Percentiles rank a stretch among this genome's conserved stretches.
These are phyloP conservation scores for Hypoxylon sp. DNA, from an alignment of 2,329 filamentous ascomycete species.

Conservation along the genomic window DNA sequence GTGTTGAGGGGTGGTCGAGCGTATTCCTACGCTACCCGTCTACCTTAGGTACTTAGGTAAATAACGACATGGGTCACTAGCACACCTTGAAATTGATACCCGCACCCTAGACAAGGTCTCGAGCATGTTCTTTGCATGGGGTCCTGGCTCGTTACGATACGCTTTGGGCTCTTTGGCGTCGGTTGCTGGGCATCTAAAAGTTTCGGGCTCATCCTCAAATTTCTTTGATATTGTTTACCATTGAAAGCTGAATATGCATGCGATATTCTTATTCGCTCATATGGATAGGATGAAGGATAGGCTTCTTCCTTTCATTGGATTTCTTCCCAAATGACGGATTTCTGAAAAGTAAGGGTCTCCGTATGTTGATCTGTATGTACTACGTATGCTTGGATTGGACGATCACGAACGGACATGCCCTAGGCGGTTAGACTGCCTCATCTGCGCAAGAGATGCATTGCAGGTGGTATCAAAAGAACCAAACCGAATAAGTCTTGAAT, in stretches of 20 bases:
- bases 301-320: neutral
- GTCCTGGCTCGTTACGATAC: conserved; percentile 30
- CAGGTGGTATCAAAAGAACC: conserved; percentile 15
- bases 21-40: conserved; percentile 23
- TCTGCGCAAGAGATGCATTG: conserved; percentile 26
- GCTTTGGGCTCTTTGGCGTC: conserved; percentile 17
- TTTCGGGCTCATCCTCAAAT: neutral
- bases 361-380: conserved; percentile 40
- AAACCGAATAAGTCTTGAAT: neutral
- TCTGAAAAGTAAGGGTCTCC: conserved; percentile 23
- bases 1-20: conserved; percentile 25
- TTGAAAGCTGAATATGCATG: neutral
- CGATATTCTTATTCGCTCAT: conserved; percentile 21
- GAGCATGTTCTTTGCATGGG: conserved; percentile 38
- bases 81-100: conserved; percentile 32
- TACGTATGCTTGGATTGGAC: conserved; percentile 36
- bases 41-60: no score
- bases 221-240: neutral
- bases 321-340: conserved; percentile 18
- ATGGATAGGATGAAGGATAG: conserved; percentile 4
- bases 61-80: conserved; percentile 34
- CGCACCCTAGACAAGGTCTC: conserved; percentile 36
- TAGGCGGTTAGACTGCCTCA: conserved; percentile 36
- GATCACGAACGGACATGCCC: conserved; percentile 38
- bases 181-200: conserved; percentile 37